phyloP scores from a whole-genome alignment of 148 eudicot species.

The Spergularia marina region DNA sequence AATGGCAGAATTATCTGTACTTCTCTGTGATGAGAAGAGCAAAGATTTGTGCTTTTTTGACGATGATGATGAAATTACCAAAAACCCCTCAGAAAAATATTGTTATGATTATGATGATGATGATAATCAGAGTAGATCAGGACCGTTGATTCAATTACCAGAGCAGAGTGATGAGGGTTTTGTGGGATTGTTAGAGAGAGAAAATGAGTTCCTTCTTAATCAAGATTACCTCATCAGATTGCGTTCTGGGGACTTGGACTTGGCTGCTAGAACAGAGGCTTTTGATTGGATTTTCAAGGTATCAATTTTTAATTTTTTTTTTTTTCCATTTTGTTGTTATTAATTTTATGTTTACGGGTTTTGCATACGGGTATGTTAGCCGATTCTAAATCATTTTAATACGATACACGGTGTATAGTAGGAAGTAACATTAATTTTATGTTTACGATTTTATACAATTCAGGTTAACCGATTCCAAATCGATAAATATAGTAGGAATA shows the following conservation, averaged over 20 bases:
- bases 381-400: no score
- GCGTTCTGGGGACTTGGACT: slow-evolving; percentile 54
- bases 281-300: slow-evolving; percentile 94
- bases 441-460: no score
- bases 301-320: no score
- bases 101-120: slow-evolving; percentile 1
- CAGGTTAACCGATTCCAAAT: no score
- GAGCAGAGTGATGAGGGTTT: slow-evolving; percentile 50
- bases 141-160: slow-evolving; percentile 33
- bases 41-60: slow-evolving; percentile 51
- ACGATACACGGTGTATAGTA: no score
- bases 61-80: slow-evolving; percentile 27
- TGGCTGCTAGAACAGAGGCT: slow-evolving; percentile 54
- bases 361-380: background rate
- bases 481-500: no score
- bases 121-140: slow-evolving; percentile 29
- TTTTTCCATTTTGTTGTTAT: slow-evolving; percentile 3
- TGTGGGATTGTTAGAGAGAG: slow-evolving; percentile 48
- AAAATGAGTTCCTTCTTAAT: slow-evolving; percentile 47
- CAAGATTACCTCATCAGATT: slow-evolving; percentile 63
- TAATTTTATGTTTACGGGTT: no score
- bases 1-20: slow-evolving; percentile 50
- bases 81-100: background rate
- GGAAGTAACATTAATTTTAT: no score
- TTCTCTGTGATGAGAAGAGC: slow-evolving; percentile 48